These are phyloP conservation scores for Pseudocercospora fuligena DNA, from an alignment of 2,329 filamentous ascomycete genomes.

Conservation along the genomic window DNA sequence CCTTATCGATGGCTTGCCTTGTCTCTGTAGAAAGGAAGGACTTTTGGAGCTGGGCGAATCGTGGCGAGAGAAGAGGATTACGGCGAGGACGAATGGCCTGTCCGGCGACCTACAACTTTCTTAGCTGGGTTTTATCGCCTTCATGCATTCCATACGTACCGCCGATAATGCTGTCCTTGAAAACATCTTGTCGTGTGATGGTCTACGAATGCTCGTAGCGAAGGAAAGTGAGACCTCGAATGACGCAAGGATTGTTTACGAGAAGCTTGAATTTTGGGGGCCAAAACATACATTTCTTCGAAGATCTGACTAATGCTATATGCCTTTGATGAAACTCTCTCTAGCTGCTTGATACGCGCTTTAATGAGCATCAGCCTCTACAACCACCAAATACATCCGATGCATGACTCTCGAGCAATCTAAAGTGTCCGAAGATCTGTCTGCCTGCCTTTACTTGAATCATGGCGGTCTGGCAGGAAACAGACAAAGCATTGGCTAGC, in stretches of 20 bases:
- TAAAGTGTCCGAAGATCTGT: not conserved
- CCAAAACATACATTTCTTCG: not conserved
- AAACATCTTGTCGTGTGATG: constrained; percentile 33
- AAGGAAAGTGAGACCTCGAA: not conserved
- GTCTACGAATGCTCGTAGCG: not conserved
- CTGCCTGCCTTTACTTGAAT: not conserved
- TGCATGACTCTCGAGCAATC: not conserved
- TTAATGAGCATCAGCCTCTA: not conserved
- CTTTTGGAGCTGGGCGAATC: constrained; percentile 54
- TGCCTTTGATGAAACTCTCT: not conserved
- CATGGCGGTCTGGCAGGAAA: constrained; percentile 17
- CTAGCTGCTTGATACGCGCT: too few species aligned
- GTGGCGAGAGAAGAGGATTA: constrained; percentile 47
- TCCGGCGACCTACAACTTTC: constrained; percentile 48
- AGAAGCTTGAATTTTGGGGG: constrained; percentile 17
- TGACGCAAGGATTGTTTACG: constrained; percentile 19
- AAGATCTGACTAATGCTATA: constrained; percentile 23
- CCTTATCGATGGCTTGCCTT: constrained; percentile 83
- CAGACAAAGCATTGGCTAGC: constrained; percentile 23
- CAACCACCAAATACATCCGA: not conserved
- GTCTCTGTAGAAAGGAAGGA: constrained; percentile 82
- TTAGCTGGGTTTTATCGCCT: not conserved
- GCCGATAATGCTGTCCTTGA: constrained; percentile 37
- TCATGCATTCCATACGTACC: constrained; percentile 21
- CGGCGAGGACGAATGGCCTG: constrained; percentile 50